A percentile compares a stretch with the other conserved stretches of the same genome.
phyloP scores from a whole-genome alignment of 108 stramenopile species.

The Aurantiochytrium sp. region DNA sequence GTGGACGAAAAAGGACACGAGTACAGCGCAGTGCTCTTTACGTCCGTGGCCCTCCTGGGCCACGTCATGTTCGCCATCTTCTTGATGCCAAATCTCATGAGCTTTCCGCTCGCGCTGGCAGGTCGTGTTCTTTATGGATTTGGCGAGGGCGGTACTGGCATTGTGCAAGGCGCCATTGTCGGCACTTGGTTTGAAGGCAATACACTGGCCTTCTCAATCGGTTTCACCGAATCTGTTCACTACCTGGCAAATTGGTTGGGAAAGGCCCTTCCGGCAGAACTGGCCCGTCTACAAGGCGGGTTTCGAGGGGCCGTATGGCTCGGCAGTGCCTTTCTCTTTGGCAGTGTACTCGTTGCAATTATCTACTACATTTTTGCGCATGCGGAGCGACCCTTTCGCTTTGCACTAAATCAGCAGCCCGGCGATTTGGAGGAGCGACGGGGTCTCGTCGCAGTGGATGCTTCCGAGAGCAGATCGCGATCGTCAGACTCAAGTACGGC shows the following conservation, averaged over 20 bases:
- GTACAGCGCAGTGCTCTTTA: neutral
- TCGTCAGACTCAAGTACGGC: neutral
- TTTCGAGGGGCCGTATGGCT: neutral
- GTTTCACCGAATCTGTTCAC: neutral
- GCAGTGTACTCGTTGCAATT: neutral
- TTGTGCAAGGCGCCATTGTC: constrained; percentile 3
- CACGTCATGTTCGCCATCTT: neutral
- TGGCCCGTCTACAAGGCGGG: neutral
- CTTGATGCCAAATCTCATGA: neutral
- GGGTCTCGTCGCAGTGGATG: too few relatives aligned
- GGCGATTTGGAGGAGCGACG: neutral
- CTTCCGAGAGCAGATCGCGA: neutral
- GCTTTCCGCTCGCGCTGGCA: neutral
- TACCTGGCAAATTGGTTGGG: neutral
- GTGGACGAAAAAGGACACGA: constrained; percentile 14
- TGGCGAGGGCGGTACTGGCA: neutral
- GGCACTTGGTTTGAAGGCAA: constrained; percentile 8
- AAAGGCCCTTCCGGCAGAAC: neutral
- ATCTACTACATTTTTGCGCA: neutral
- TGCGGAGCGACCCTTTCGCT: neutral
- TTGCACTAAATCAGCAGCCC: neutral
- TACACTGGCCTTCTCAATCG: neutral
- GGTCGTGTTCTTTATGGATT: neutral
- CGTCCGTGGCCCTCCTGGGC: neutral
- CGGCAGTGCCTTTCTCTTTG: neutral